Percentiles rank a stretch among this genome's conserved stretches.
Conservation (phyloP, 805 yeast genomes). For the Pichia insulana region DNA sequence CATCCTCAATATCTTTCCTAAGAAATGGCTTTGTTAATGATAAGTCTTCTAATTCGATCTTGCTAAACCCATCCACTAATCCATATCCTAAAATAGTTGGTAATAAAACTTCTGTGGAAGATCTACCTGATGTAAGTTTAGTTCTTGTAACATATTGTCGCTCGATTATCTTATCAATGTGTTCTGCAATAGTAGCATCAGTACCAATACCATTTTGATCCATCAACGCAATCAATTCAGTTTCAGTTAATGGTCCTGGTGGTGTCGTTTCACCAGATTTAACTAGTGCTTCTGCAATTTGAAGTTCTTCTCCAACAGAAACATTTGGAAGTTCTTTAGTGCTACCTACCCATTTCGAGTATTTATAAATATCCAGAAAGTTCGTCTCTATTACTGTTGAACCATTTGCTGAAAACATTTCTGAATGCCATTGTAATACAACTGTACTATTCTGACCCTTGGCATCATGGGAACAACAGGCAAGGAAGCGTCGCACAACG, state of each 20-base stretch:
- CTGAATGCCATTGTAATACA: conserved; percentile 68
- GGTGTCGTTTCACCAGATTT: conserved; percentile 72
- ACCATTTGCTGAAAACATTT: conserved; percentile 66
- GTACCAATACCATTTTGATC: conserved; percentile 97
- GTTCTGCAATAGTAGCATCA: conserved; percentile 98
- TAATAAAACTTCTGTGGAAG: conserved; percentile 38
- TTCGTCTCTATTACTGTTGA: conserved; percentile 63
- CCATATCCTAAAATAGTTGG: conserved; percentile 86
- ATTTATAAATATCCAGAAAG: conserved; percentile 72
- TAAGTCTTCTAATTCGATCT: conserved; percentile 58
- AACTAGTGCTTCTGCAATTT: conserved; percentile 48
- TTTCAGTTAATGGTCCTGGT: conserved; percentile 80
- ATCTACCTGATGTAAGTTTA: conserved; percentile 28
- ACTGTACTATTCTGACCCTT: conserved; percentile 61
- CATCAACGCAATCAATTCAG: conserved; percentile 88
- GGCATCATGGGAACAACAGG: conserved; percentile 89
- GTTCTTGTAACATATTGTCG: conserved; percentile 57
- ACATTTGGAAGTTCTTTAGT: conserved; percentile 55
- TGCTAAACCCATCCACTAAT: conserved; percentile 79
- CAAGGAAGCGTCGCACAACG: conserved; percentile 76
- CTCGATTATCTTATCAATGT: conserved; percentile 67
- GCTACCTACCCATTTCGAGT: conserved; percentile 68
- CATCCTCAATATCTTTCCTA: conserved; percentile 64
- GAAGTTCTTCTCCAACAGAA: conserved; percentile 44
- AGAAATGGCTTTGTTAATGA: conserved; percentile 85